Conservation (phyloP, 2,329 filamentous ascomycete genomes). For the Arthrobotrys pseudoclavata region DNA sequence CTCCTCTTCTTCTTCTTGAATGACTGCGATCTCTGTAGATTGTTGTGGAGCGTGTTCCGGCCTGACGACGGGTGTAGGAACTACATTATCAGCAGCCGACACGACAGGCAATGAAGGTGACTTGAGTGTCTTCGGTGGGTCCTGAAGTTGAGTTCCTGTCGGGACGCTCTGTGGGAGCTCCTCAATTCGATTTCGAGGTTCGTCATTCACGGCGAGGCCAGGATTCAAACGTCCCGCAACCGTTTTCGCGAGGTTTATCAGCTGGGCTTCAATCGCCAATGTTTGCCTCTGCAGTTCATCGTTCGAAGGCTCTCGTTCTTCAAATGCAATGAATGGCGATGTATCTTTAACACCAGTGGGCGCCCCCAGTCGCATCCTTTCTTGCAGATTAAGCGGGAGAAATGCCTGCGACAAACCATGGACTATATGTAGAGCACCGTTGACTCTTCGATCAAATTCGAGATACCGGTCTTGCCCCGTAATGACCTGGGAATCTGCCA, state of each 20-base stretch:
- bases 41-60: slow-evolving; percentile 21
- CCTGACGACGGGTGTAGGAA: neutral
- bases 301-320: slow-evolving; percentile 47
- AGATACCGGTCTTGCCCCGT: slow-evolving; percentile 48
- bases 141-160: slow-evolving; percentile 23
- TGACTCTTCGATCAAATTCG: slow-evolving; percentile 51
- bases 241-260: slow-evolving; percentile 42
- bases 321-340: slow-evolving; percentile 47
- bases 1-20: neutral
- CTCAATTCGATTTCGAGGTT: slow-evolving; percentile 52
- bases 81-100: neutral
- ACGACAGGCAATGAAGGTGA: slow-evolving; percentile 22
- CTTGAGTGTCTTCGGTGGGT: slow-evolving; percentile 12
- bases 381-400: slow-evolving; percentile 48
- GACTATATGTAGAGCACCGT: slow-evolving; percentile 52
- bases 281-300: slow-evolving; percentile 52
- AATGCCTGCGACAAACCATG: slow-evolving; percentile 48
- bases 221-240: slow-evolving; percentile 35
- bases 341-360: slow-evolving; percentile 30
- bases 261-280: slow-evolving; percentile 46
- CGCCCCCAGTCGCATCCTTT: slow-evolving; percentile 39
- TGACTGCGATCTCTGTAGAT: neutral
- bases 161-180: slow-evolving; percentile 54
- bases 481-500: slow-evolving; percentile 44
- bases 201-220: slow-evolving; percentile 20